A percentile compares a stretch with the other conserved stretches of the same genome.
Conservation (phyloP, 306 rosid genomes). For the Myrica gale region DNA sequence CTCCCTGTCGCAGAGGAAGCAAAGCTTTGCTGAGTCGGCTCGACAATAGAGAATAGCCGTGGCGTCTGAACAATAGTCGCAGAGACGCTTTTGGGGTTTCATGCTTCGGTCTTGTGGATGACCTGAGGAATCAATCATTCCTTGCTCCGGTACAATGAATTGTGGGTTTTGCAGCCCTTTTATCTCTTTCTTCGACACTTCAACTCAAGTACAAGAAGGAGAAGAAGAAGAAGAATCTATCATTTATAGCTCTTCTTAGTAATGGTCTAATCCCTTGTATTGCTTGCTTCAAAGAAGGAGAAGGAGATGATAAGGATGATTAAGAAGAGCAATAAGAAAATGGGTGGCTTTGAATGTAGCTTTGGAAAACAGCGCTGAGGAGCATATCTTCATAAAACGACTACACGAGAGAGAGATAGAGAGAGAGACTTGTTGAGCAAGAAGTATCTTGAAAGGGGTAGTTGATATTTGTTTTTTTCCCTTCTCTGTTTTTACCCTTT, state of each 20-base stretch:
- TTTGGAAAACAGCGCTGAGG: slow-evolving; percentile 26
- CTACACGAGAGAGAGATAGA: neutral
- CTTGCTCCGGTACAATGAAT: neutral
- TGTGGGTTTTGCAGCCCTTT: neutral
- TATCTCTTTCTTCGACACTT: no score
- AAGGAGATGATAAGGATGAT: neutral
- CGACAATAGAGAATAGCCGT: slow-evolving; percentile 72
- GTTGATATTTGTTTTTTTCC: neutral
- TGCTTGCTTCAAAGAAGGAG: neutral
- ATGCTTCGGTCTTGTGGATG: slow-evolving; percentile 6
- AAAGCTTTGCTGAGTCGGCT: slow-evolving; percentile 88
- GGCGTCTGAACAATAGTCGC: slow-evolving; percentile 63
- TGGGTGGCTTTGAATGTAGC: slow-evolving; percentile 21
- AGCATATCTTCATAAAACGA: slow-evolving; percentile 18
- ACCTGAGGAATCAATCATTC: slow-evolving; percentile 31
- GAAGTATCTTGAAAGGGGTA: slow-evolving; percentile 14
- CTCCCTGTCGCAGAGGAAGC: slow-evolving; percentile 75
- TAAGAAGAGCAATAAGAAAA: neutral
- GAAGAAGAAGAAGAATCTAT: neutral
- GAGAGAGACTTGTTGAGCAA: slow-evolving; percentile 45
- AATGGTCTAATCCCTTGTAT: neutral
- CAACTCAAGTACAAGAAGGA: no score
- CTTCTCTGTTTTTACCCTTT: no score
- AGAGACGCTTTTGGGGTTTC: slow-evolving; percentile 30
- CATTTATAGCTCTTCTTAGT: neutral